Evolutionary conservation across 2,329 filamentous ascomycete genomes (phyloP).

Genomic region (Sphaerostilbella broomeana): DNA sequence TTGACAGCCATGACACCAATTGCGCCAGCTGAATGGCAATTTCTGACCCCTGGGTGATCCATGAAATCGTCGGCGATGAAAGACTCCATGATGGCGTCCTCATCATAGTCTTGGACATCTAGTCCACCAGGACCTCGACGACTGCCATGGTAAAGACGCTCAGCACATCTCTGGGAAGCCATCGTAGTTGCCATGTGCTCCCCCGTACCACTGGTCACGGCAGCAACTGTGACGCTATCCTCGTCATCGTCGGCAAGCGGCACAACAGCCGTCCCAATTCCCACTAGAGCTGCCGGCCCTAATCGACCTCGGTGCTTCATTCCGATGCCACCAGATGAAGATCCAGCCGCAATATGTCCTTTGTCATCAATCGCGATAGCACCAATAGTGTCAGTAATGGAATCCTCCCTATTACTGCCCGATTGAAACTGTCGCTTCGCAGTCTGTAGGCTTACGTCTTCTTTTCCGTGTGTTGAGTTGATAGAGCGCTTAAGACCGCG

Average conservation of each 20-base stretch:
- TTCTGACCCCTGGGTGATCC: slow-evolving; percentile 75
- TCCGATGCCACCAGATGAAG: slow-evolving; percentile 93
- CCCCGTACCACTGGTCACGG: slow-evolving; percentile 88
- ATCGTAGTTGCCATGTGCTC: slow-evolving; percentile 97
- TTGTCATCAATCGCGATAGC: slow-evolving; percentile 84
- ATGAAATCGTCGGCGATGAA: slow-evolving; percentile 91
- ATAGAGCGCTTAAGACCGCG: slow-evolving; percentile 32
- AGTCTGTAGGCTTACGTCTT: slow-evolving; percentile 6
- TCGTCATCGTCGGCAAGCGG: slow-evolving; percentile 65
- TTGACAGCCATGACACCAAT: slow-evolving; percentile 91
- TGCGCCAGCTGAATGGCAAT: slow-evolving; percentile 75
- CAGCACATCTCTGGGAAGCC: slow-evolving; percentile 80
- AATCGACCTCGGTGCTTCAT: slow-evolving; percentile 95
- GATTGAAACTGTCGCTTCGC: slow-evolving; percentile 18
- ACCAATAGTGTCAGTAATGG: slow-evolving; percentile 86
- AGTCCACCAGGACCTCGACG: slow-evolving; percentile 53
- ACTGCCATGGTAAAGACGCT: slow-evolving; percentile 69
- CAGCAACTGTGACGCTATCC: slow-evolving; percentile 64
- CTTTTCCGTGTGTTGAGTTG: slow-evolving; percentile 6
- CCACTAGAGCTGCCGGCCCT: slow-evolving; percentile 87
- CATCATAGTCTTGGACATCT: slow-evolving; percentile 64
- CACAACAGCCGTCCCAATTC: slow-evolving; percentile 85
- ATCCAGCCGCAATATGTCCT: slow-evolving; percentile 87
- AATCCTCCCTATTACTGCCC: slow-evolving; percentile 43
- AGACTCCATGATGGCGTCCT: slow-evolving; percentile 64